phyloP scores from a whole-genome alignment of 805 yeast genomes.

The Kodamaea hsintzibuensis region DNA sequence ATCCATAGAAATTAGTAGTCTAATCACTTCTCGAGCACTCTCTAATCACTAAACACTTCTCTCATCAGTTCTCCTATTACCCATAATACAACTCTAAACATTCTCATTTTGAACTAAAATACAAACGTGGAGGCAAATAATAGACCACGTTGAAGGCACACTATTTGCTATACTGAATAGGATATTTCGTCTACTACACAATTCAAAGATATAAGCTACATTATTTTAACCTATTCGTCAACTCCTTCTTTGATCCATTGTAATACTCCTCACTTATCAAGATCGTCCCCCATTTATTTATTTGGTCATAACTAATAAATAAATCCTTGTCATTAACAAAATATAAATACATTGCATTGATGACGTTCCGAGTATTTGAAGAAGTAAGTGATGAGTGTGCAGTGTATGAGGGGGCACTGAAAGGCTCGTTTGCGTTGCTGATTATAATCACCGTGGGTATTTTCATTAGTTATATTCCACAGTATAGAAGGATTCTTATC shows the following conservation, averaged over 20 bases:
- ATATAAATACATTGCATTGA: neutral
- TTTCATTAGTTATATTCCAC: constrained; percentile 72
- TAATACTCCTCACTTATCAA: neutral
- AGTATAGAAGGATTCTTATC: constrained; percentile 57
- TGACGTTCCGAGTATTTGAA: neutral
- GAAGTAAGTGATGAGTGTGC: constrained; percentile 29
- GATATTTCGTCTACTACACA: neutral
- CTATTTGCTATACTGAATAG: too few relatives aligned
- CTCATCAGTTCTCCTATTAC: too few relatives aligned
- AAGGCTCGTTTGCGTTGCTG: constrained; percentile 49
- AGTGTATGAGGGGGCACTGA: constrained; percentile 51
- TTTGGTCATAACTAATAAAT: neutral
- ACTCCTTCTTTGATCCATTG: neutral
- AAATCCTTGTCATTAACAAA: neutral
- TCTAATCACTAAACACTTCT: too few relatives aligned
- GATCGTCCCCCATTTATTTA: neutral
- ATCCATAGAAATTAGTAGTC: too few relatives aligned
- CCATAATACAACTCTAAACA: too few relatives aligned
- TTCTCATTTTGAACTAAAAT: too few relatives aligned
- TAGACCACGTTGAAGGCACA: too few relatives aligned
- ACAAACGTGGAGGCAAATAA: too few relatives aligned
- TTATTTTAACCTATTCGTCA: too few relatives aligned
- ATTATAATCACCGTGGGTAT: constrained; percentile 64
- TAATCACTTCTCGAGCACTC: too few relatives aligned
- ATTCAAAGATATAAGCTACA: neutral